phyloP scores from a whole-genome alignment of 176 grass and related monocot genomes.

The Rhynchospora pubera region DNA sequence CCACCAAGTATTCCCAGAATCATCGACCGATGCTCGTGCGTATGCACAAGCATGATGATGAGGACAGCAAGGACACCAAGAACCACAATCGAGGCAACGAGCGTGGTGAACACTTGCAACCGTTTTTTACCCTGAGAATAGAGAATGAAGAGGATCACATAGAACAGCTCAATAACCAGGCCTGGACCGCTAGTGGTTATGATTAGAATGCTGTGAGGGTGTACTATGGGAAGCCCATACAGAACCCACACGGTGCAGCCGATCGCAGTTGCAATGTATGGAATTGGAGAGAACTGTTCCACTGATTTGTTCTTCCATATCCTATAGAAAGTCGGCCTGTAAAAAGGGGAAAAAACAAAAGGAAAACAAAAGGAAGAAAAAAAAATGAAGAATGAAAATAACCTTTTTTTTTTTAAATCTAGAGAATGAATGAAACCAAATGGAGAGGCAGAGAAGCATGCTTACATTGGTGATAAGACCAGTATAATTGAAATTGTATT shows the following conservation, averaged over 20 bases:
- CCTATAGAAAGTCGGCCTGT: constrained; percentile 62
- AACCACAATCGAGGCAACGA: constrained; percentile 47
- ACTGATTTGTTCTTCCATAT: constrained; percentile 85
- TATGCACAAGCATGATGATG: constrained; percentile 37
- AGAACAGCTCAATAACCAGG: constrained; percentile 59
- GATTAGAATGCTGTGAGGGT: constrained; percentile 82
- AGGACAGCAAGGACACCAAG: constrained; percentile 37
- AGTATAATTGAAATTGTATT: constrained; percentile 66
- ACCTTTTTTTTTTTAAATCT: no score
- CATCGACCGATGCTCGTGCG: constrained; percentile 55
- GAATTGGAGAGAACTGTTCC: constrained; percentile 77
- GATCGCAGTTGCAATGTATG: constrained; percentile 60
- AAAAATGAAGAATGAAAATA: not conserved
- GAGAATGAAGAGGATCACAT: constrained; percentile 57
- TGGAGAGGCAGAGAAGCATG: not conserved
- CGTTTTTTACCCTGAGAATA: constrained; percentile 40
- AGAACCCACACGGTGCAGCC: constrained; percentile 93
- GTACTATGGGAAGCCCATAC: constrained; percentile 63
- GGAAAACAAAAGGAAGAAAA: not conserved
- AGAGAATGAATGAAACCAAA: not conserved
- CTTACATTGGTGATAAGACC: constrained; percentile 83
- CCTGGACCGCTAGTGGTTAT: constrained; percentile 80
- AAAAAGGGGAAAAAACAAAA: no score
- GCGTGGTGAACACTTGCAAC: constrained; percentile 35
- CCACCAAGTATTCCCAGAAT: constrained; percentile 68